Conservation (phyloP, 2,329 filamentous ascomycete species). For the Colletotrichum sp. region DNA sequence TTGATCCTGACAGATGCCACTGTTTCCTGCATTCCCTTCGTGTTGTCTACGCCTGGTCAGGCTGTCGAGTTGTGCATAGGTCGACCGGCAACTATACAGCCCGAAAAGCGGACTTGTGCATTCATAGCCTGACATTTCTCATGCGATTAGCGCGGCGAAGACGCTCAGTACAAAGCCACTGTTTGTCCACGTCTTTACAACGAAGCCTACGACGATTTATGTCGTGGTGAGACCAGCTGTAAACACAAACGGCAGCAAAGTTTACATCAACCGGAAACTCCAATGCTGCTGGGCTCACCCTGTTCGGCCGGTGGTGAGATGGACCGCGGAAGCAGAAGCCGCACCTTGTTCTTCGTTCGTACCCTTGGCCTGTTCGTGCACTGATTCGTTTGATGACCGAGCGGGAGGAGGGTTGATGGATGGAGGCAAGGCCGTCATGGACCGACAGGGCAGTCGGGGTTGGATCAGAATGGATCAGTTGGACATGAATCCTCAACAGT, state of each 20-base stretch:
- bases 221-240: background rate
- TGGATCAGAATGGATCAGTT: background rate
- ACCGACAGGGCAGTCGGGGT: background rate
- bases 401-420: background rate
- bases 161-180: background rate
- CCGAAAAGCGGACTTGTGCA: background rate
- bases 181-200: background rate
- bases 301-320: background rate
- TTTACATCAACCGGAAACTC: background rate
- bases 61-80: background rate
- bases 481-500: background rate
- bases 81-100: background rate
- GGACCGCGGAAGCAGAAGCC: background rate
- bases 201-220: background rate
- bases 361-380: slow-evolving; percentile 1
- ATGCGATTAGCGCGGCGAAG: background rate
- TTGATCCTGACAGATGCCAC: background rate
- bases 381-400: slow-evolving; percentile 17
- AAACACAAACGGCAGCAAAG: background rate
- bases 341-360: background rate
- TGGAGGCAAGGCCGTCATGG: background rate
- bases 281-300: background rate
- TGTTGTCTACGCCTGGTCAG: background rate
- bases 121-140: background rate
- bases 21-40: background rate